Percentiles rank a stretch among this genome's conserved stretches.
phyloP scores from a whole-genome alignment of 768 basidiomycete species.

The Infundibulicybe gibba region DNA sequence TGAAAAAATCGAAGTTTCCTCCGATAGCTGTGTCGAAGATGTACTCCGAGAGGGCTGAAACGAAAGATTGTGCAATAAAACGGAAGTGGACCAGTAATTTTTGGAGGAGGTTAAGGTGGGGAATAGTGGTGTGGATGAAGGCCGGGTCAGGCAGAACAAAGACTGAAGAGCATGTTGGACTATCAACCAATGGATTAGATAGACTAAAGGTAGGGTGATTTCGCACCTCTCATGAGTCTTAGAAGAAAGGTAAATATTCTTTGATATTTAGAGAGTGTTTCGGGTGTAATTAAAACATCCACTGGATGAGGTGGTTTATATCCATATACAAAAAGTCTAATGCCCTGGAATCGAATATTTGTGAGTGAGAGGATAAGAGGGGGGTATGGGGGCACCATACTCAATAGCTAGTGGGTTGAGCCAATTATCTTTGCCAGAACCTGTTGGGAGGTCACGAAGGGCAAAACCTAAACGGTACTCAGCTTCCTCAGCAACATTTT shows the following conservation, averaged over 20 bases:
- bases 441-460: slow-evolving; percentile 66
- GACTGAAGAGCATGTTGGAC: slow-evolving; percentile 68
- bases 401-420: slow-evolving; percentile 64
- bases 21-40: slow-evolving; percentile 81
- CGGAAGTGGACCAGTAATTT: slow-evolving; percentile 64
- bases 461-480: slow-evolving; percentile 82
- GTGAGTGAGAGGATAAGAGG: slow-evolving; percentile 5
- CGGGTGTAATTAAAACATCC: slow-evolving; percentile 65
- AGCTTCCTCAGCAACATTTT: slow-evolving; percentile 51
- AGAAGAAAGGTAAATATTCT: slow-evolving; percentile 78
- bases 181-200: slow-evolving; percentile 17
- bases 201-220: neutral
- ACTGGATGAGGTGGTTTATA: slow-evolving; percentile 86
- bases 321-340: slow-evolving; percentile 89
- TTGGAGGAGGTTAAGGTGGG: slow-evolving; percentile 51
- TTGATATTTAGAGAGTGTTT: slow-evolving; percentile 82
- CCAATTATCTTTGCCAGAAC: slow-evolving; percentile 71
- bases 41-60: slow-evolving; percentile 64
- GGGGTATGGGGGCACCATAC: slow-evolving; percentile 25
- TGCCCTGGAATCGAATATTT: slow-evolving; percentile 47
- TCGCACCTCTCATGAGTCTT: slow-evolving; percentile 71
- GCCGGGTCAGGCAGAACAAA: slow-evolving; percentile 60
- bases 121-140: slow-evolving; percentile 44
- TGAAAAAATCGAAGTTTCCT: slow-evolving; percentile 71
- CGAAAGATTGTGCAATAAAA: slow-evolving; percentile 70